Conservation (phyloP, 176 grass and related monocot genomes). For the Carex cristatella region DNA sequence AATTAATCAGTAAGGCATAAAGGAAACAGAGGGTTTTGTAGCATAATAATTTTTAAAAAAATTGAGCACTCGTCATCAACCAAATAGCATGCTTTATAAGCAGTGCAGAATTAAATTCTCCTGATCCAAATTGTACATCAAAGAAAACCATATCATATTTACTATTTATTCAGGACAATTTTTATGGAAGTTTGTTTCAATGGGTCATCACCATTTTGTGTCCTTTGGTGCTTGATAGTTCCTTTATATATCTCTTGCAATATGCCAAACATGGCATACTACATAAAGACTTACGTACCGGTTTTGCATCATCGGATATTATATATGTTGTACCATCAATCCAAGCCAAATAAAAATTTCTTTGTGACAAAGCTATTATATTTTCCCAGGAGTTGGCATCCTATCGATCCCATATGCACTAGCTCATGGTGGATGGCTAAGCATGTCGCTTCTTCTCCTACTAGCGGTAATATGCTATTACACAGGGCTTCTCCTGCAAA, state of each 20-base stretch:
- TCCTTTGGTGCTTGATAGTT: background rate
- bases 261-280: background rate
- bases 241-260: background rate
- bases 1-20: background rate
- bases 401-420: conserved; percentile 76
- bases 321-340: background rate
- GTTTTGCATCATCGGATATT: background rate
- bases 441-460: conserved; percentile 49
- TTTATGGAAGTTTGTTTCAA: background rate
- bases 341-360: background rate
- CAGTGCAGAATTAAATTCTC: background rate
- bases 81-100: background rate
- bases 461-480: conserved; percentile 64
- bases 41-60: too few species aligned
- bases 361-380: background rate
- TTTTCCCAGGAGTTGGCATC: conserved; percentile 56
- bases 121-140: background rate
- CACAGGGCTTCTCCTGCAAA: conserved; percentile 67
- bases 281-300: background rate
- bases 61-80: too few species aligned
- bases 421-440: conserved; percentile 82
- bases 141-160: background rate
- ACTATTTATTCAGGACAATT: background rate
- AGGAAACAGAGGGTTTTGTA: too few species aligned
- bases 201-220: background rate